Base-by-base conservation (phyloP, 257 asterid genomes). In the Solanum neorickii region DNA sequence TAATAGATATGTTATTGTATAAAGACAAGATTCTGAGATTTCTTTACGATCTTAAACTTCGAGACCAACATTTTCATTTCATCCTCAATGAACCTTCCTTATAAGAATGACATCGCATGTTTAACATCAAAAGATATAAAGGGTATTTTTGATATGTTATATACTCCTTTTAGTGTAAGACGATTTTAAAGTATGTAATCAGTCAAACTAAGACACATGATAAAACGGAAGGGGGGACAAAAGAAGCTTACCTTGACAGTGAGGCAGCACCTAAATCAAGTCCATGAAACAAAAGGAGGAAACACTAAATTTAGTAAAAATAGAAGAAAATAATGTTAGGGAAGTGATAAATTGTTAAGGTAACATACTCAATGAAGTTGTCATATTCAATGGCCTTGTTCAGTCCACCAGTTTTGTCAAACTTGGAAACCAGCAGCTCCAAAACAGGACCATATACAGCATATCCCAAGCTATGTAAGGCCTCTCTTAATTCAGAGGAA, bases 301-400 rank as follows among this genome's bases (percentile, higher is more conserved):
- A 66, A 69, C 37, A 9, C 5, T 6, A 15, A 69, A 27, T 9
- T 68, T 68, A 27, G 37, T 15, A 7, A 68, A 68, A 68, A 68
- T 27, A 68, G 39, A 29, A 5, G 29, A 66, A 66, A 66, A 25
- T 5, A 5, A 66, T 5, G 15, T 66, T 6, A 65, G 29, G 29
- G 27, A 62, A 62, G 70, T 62, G 31, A 77, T n/a, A 15, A 44
- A 77, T 46, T 60, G 52, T 23, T 1, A 20, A 11, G n/a, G 56
- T 18, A 60, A 88, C 99, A 66, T 95, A 97, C 99, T 97, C 99
- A 0, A 97, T 97, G 93, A 97, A 96, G 82, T 97, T 97, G 90
- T 95, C 99, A 23, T 97, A 97, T 92, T 95, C 99, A 87, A 97
- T 91, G 85, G 98, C 98, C 92, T 89, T 94, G 91, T 89, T 91